phyloP scores from a whole-genome alignment of 441 rosid species.

The Metrosideros polymorpha region DNA sequence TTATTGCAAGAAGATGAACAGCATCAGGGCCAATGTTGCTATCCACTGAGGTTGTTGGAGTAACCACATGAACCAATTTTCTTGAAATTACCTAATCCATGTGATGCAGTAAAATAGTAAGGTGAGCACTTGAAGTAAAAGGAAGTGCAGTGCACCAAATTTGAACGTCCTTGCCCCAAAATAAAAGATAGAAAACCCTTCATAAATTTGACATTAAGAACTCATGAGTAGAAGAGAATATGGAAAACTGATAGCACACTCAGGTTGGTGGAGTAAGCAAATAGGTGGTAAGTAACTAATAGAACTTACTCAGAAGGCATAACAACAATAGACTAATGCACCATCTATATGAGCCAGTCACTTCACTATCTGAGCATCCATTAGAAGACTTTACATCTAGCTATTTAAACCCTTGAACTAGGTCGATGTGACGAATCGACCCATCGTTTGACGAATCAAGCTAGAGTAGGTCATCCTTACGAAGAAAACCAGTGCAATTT shows the following conservation, averaged over 20 bases:
- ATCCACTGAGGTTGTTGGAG: conserved; percentile 70
- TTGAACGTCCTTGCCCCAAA: not conserved
- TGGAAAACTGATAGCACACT: not conserved
- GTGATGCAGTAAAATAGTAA: not conserved
- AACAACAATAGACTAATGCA: not conserved
- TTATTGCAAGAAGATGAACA: conserved; percentile 90
- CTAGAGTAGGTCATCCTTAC: too few relatives aligned
- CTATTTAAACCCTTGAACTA: too few relatives aligned
- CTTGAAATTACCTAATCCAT: conserved; percentile 56
- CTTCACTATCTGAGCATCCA: not conserved
- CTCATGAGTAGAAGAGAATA: not conserved
- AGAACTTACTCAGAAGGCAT: not conserved
- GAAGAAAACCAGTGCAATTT: too few relatives aligned
- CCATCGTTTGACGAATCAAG: too few relatives aligned
- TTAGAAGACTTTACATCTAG: not conserved
- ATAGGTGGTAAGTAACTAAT: not conserved
- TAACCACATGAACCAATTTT: conserved; percentile 68
- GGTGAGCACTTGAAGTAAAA: not conserved
- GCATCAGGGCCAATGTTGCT: conserved; percentile 85
- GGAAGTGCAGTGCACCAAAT: not conserved
- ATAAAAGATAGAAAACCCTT: not conserved
- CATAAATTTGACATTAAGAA: not conserved
- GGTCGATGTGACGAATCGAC: too few relatives aligned
- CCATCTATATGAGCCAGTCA: not conserved
- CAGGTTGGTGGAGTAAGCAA: not conserved